These are phyloP conservation scores for Fusarium cyanostomum DNA, from an alignment of 2,329 filamentous ascomycete species.

Conservation along the genomic window DNA sequence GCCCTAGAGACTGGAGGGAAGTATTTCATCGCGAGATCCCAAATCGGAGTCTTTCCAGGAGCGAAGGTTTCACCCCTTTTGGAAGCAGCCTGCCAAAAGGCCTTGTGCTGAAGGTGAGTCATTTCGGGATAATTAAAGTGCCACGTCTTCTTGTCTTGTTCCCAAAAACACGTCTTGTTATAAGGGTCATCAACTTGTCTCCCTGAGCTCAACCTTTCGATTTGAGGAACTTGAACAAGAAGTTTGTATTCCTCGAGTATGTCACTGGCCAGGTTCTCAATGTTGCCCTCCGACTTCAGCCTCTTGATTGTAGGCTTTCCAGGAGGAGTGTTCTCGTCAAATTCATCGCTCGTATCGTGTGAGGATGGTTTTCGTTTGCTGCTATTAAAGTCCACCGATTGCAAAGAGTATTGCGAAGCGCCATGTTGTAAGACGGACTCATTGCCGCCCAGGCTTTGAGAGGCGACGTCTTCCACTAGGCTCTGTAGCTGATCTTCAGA, in stretches of 20 bases:
- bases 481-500: constrained; percentile 62
- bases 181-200: constrained; percentile 67
- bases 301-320: constrained; percentile 64
- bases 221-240: constrained; percentile 59
- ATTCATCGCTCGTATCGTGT: constrained; percentile 62
- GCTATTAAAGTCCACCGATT: constrained; percentile 53
- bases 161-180: constrained; percentile 67
- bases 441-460: constrained; percentile 64
- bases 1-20: constrained; percentile 58
- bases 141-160: constrained; percentile 63
- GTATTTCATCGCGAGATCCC: constrained; percentile 66
- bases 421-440: constrained; percentile 43
- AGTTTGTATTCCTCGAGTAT: constrained; percentile 57
- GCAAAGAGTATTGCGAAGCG: constrained; percentile 38
- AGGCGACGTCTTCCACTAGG: constrained; percentile 61
- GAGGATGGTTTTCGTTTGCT: constrained; percentile 66
- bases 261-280: constrained; percentile 49
- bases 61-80: constrained; percentile 63
- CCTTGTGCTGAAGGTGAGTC: constrained; percentile 66
- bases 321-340: constrained; percentile 49
- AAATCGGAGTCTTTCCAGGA: constrained; percentile 61
- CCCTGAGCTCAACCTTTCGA: constrained; percentile 59
- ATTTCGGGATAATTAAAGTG: constrained; percentile 72
- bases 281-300: constrained; percentile 60
- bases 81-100: constrained; percentile 62